Base-by-base conservation (phyloP, 805 yeast species). In the Jamesozyma gamospora region DNA sequence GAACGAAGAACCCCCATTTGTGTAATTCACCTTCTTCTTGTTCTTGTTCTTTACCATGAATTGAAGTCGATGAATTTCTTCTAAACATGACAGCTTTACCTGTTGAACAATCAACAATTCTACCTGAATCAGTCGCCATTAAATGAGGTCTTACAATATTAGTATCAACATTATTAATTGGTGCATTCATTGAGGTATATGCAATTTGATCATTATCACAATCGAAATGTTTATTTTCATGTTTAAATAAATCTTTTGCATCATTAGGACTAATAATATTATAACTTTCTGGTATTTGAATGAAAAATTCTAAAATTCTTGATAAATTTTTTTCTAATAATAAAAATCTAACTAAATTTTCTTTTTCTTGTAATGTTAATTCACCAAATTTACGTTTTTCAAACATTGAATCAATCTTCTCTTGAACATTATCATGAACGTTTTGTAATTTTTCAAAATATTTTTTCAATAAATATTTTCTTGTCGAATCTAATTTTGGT, bases 1-100 rank as follows among this genome's bases (percentile, higher is more conserved):
- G 82, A 47, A 86, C 79, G 51, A 75, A 82, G 53, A 78, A 76
- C 16, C 94, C 94, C 77, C 85, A 77, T 62, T 81, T 77, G 58
- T 84, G 95, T 47, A 86, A 71, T 53, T 83, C 94, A 50, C 95
- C 96, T 65, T 87, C 96, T 56, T 87, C 96, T 43, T 77, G 78
- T 55, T 86, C 95, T 58, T 82, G 84, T 13, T 39, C 44, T 58
- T 77, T 80, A 10, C 87, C 83, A 50, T 82, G 79, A 3, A 63
- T 50, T 1, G 81, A 75, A 0, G 83, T 74, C 1, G 80, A 77
- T 0, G 85, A 77, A 13, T 74, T 63, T 4, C 79, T 74, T 50
- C 80, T 70, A 61, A 79, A 71, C 46, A 80, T 62, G 15, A 82
- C 77, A 2, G 90, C 86, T 47, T 77, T 67, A 37, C 92, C 92